Percentiles rank a stretch among this genome's conserved stretches.
phyloP scores from a whole-genome alignment of 208 protist genomes.

The Leishmania amazonensis region DNA sequence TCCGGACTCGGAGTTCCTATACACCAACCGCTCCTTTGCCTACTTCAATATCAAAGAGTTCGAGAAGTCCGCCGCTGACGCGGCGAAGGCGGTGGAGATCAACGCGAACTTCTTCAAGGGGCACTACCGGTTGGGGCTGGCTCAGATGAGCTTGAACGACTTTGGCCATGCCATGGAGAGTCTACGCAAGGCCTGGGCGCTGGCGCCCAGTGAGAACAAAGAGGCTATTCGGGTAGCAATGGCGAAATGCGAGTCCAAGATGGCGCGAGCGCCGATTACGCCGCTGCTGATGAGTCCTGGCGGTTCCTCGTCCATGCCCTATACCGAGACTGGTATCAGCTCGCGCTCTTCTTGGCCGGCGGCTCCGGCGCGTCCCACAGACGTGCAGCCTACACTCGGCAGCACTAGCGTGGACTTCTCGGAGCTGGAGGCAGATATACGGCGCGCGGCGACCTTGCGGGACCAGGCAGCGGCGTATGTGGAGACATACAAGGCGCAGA shows the following conservation, averaged over 20 bases:
- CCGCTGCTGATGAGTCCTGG: constrained; percentile 31
- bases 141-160: constrained; percentile 41
- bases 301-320: background rate
- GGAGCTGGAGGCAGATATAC: constrained; percentile 8
- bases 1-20: constrained; percentile 50
- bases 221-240: constrained; percentile 39
- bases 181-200: constrained; percentile 36
- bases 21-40: constrained; percentile 77
- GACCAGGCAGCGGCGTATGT: constrained; percentile 18
- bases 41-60: constrained; percentile 59
- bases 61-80: constrained; percentile 41
- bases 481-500: constrained; percentile 17
- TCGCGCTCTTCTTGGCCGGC: constrained; percentile 3
- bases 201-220: constrained; percentile 39
- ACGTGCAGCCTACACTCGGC: background rate
- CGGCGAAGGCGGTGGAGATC: constrained; percentile 42
- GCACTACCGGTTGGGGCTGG: constrained; percentile 58
- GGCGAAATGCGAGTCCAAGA: constrained; percentile 70
- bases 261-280: constrained; percentile 45
- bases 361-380: background rate
- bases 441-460: constrained; percentile 4
- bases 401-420: constrained; percentile 8
- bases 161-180: constrained; percentile 43
- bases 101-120: constrained; percentile 63
- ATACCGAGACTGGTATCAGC: background rate